Evolutionary conservation across 176 grass and related monocot species (phyloP), one percentile per base, ranked within the genome.

Genomic region (Canna indica): DNA sequence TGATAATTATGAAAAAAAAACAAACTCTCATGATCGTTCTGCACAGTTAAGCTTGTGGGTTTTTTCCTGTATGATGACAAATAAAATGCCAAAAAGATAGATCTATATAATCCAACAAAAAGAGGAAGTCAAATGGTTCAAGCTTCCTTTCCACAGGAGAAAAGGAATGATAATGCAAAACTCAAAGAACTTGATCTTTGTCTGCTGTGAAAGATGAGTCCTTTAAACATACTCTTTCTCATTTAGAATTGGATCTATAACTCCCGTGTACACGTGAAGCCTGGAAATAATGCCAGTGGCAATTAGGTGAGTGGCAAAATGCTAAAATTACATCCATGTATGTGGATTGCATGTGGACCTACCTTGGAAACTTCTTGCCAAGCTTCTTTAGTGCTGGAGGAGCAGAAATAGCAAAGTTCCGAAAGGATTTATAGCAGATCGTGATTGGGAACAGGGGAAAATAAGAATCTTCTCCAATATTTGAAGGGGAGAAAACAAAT

Each of bases 361-460:
- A 99, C 90, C 90, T 90, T 54, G 89, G 94, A 68, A 88, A 99
- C 66, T 86, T 99, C 69, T 83, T 57, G 46, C 83, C 86, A 31
- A 93, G 90, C 67, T 90, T 93, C 75, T 87, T 78, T 70, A 99
- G 84, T 44, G 94, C 94, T 76, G 94, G 94, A 85, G 86, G 76
- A 42, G 86, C 90, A 53, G 90, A 84, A 79, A 99, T 76, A 82
- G 94, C 86, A 84, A 86, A 99, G 77, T 93, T 84, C 94, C 93
- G 60, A 45, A 7, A 66, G n/a, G 13, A 32, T 38, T 18, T 13
- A 38, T 60, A n/a, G 71, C 17, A 41, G 8, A 64, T 66, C 14
- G 13, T 24, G 60, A 7, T 20, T 30, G 6, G 18, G n/a, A 11
- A 0, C 25, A 60, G 5, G 57, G 29, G 22, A 39, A 44, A 59